A percentile compares a stretch with the other conserved stretches of the same genome.
Evolutionary conservation across 108 stramenopile species (phyloP).

Genomic region (Fistulifera solaris): DNA sequence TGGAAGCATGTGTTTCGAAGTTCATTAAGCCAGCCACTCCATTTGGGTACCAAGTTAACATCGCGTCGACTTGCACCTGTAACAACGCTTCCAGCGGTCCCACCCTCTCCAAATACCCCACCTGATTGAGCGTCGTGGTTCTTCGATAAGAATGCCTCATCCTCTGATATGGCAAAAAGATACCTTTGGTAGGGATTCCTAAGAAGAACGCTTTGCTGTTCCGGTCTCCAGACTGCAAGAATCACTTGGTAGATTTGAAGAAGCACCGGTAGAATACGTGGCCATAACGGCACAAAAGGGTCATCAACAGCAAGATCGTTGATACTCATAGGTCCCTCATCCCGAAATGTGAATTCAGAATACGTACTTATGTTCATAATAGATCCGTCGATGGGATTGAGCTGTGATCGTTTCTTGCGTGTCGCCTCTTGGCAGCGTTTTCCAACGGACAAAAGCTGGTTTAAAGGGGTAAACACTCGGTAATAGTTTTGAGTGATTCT

Average conservation of each 20-base stretch:
- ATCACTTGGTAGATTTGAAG: conserved; percentile 47
- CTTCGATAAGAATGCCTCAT: conserved; percentile 73
- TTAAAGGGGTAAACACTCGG: conserved; percentile 63
- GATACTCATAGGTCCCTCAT: conserved; percentile 77
- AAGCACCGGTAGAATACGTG: conserved; percentile 60
- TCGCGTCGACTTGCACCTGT: conserved; percentile 64
- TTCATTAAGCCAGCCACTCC: conserved; percentile 89
- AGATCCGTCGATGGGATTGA: conserved; percentile 16
- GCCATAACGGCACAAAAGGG: conserved; percentile 83
- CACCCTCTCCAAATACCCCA: conserved; percentile 85
- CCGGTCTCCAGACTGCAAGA: conserved; percentile 65
- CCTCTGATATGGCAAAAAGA: conserved; percentile 79
- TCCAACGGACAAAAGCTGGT: conserved; percentile 78
- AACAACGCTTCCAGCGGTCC: conserved; percentile 81
- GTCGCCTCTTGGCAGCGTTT: conserved; percentile 83
- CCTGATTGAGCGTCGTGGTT: conserved; percentile 57
- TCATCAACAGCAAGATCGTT: conserved; percentile 70
- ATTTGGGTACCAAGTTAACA: conserved; percentile 69
- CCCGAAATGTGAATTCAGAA: conserved; percentile 41
- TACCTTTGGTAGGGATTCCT: conserved; percentile 63
- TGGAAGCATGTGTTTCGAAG: conserved; percentile 72
- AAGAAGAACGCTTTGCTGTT: conserved; percentile 50
- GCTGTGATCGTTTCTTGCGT: conserved; percentile 44
- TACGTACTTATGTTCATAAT: conserved; percentile 11
- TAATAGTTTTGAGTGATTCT: conserved; percentile 39